Conservation (phyloP, 2,329 filamentous ascomycete genomes). For the Fusarium sororula region DNA sequence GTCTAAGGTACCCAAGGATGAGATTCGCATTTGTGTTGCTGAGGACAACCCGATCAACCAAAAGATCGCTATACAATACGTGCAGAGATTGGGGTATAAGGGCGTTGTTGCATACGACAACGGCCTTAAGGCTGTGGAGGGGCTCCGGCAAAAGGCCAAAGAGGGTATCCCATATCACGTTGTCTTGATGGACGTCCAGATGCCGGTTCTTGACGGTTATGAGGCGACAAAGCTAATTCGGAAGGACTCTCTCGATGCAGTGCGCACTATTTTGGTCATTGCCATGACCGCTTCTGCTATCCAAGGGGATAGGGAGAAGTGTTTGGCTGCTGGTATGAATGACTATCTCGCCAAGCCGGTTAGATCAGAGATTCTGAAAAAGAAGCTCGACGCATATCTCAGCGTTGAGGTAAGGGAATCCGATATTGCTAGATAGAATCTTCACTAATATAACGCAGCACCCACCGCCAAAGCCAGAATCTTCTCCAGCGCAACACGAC, state of each 20-base stretch:
- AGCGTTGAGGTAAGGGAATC: constrained; percentile 46
- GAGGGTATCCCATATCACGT: constrained; percentile 85
- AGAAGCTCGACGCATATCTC: constrained; percentile 74
- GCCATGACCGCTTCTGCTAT: constrained; percentile 98
- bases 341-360: constrained; percentile 97
- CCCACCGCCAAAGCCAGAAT: constrained; percentile 15
- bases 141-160: constrained; percentile 75
- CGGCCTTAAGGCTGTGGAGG: constrained; percentile 86
- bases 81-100: constrained; percentile 83
- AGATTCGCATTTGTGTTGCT: constrained; percentile 89
- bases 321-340: constrained; percentile 96
- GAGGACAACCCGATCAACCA: constrained; percentile 97
- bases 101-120: constrained; percentile 89
- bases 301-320: constrained; percentile 93
- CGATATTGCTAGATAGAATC: not conserved
- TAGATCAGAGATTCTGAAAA: constrained; percentile 84
- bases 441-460: constrained; percentile 27
- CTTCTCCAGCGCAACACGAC: not conserved
- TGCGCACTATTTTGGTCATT: constrained; percentile 88
- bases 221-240: constrained; percentile 87
- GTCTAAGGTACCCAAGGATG: constrained; percentile 75
- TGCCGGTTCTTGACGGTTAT: constrained; percentile 93
- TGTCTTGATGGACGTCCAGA: constrained; percentile 95
- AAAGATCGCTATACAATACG: constrained; percentile 91
- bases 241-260: constrained; percentile 76